A percentile compares a stretch with the other conserved stretches of the same genome.
These are phyloP conservation scores for Calocybe gambosa DNA, from an alignment of 1,284 basidiomycete species.

Conservation along the genomic window DNA sequence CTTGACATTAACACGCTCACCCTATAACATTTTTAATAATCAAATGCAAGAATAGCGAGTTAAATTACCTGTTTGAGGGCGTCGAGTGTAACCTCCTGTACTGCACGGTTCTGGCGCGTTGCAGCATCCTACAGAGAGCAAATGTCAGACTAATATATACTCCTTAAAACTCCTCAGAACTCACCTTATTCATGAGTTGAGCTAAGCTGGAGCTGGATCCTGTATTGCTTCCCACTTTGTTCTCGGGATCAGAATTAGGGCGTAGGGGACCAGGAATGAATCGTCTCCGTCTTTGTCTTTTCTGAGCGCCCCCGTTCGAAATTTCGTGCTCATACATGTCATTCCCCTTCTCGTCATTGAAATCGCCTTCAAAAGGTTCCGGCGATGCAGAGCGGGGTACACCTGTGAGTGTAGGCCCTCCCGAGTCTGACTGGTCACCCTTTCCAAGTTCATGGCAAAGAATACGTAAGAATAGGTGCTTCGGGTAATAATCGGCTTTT, in stretches of 20 bases:
- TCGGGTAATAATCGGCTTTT: constrained; percentile 63
- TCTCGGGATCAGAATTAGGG: constrained; percentile 13
- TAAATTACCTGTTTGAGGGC: constrained; percentile 28
- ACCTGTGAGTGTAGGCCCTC: constrained; percentile 20
- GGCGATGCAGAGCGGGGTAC: constrained; percentile 39
- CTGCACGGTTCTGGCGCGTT: constrained; percentile 18
- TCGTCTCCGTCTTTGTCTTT: constrained; percentile 12
- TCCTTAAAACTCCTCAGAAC: background rate
- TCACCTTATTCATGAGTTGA: constrained; percentile 9
- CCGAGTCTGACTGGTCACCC: constrained; percentile 21
- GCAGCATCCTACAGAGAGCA: constrained; percentile 14
- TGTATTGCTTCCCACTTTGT: constrained; percentile 4
- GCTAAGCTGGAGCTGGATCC: constrained; percentile 12
- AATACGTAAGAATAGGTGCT: constrained; percentile 63
- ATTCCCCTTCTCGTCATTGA: constrained; percentile 7
- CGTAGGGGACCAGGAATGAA: constrained; percentile 5
- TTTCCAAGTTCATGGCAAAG: constrained; percentile 49
- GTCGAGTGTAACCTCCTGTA: constrained; percentile 25
- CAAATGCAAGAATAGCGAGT: background rate
- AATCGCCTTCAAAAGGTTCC: constrained; percentile 18
- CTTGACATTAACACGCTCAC: constrained; percentile 53
- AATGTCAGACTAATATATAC: background rate
- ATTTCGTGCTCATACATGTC: background rate
- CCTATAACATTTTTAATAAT: constrained; percentile 21
- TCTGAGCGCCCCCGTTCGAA: constrained; percentile 5